A percentile compares a stretch with the other conserved stretches of the same genome.
Conservation (phyloP, 2,329 filamentous ascomycete genomes). For the Pseudogymnoascus sp. region DNA sequence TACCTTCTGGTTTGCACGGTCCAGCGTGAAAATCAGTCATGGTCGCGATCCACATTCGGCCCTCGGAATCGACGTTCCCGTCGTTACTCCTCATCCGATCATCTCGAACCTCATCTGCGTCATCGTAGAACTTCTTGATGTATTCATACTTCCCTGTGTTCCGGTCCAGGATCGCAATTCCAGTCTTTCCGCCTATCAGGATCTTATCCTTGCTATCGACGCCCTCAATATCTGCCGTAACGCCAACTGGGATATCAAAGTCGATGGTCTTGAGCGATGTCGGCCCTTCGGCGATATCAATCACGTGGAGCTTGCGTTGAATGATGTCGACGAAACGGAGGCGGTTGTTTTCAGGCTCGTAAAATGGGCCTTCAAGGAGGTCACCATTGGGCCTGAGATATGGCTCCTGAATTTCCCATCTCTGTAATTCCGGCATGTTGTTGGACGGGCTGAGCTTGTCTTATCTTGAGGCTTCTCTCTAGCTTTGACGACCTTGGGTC, state of each 20-base stretch:
- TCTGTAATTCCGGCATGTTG: constrained; percentile 3
- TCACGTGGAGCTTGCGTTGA: constrained; percentile 64
- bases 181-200: constrained; percentile 73
- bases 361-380: constrained; percentile 70
- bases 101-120: constrained; percentile 37
- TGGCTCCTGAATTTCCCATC: constrained; percentile 41
- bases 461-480: not conserved
- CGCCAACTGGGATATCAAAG: constrained; percentile 50
- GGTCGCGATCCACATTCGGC: constrained; percentile 76
- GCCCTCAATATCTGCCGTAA: constrained; percentile 72
- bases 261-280: constrained; percentile 32
- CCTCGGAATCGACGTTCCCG: constrained; percentile 71
- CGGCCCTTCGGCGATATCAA: constrained; percentile 57
- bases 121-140: constrained; percentile 42
- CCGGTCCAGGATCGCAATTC: constrained; percentile 71
- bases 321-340: constrained; percentile 81
- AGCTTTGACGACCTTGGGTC: not conserved
- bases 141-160: constrained; percentile 49
- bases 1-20: constrained; percentile 32
- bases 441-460: not conserved
- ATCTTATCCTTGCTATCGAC: constrained; percentile 59
- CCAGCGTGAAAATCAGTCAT: constrained; percentile 69
- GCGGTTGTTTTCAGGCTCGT: constrained; percentile 57
- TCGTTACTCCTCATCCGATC: constrained; percentile 68
- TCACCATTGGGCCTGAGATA: constrained; percentile 58